Base-by-base conservation (phyloP, 805 yeast genomes). In the Novakomyces olei region DNA sequence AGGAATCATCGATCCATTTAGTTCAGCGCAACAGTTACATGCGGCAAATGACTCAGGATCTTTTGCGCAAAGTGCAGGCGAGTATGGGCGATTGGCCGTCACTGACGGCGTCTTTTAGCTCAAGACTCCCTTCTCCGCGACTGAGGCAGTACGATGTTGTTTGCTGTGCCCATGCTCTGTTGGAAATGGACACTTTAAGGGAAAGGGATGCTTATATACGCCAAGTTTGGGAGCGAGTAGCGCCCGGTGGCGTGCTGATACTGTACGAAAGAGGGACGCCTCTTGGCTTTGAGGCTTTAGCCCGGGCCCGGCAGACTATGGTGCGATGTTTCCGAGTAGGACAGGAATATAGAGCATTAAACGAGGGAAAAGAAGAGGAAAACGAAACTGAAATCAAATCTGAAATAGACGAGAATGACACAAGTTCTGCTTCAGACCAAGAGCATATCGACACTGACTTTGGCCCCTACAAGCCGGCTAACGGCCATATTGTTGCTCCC, bases 211-310 rank as follows among this genome's bases (percentile, higher is more conserved):
- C 25, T 12, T 12, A 12, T 12, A 12, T 10, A 22, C 25, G 25
- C 3, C 12, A 22, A 10, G 25, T 10, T 12, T 22, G 9, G 25
- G 25, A 61, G 12, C 53, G 76, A 12, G 53, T 83, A 29, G 64
- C 67, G 10, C 93, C 94, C 0, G 67, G 68, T 7, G 98, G 96
- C 0, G 71, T 72, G 37, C 51, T 85, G 8, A 72, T 81, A 1
- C 48, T 88, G 2, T 54, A 83, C 2, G 96, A 88, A 53, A 61
- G 94, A 39, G 98, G 98, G 2, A 77, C 75, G 35, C 79, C 95
- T 0, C 46, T 71, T 20, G 96, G 96, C 0, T 79, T 79, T 47
- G 98, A 88, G 51, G 61, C 69, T 2, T 64, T 81, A 36, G 91
- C 93, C 0, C 60, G 94, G 34, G 94, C 95, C 4, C 62, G 98